Conservation (phyloP, 2,329 filamentous ascomycete genomes). For the Alternaria brassicicola region DNA sequence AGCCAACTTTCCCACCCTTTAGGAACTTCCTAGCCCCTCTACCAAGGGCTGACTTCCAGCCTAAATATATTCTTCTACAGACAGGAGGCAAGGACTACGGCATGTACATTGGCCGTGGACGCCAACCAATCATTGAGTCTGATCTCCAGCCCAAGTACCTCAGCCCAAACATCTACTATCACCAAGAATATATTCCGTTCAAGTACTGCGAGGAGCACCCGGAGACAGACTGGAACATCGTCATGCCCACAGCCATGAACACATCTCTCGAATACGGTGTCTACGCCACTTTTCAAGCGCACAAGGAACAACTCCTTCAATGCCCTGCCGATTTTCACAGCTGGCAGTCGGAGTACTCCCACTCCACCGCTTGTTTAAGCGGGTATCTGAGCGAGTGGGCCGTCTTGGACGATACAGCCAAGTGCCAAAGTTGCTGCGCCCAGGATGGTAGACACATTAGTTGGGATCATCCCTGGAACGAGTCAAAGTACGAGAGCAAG, state of each 20-base stretch:
- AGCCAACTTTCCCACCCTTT: slow-evolving; percentile 16
- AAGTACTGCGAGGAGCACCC: slow-evolving; percentile 9
- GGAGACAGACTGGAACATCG: slow-evolving; percentile 15
- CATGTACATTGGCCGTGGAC: slow-evolving; percentile 17
- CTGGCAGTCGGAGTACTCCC: slow-evolving; percentile 13
- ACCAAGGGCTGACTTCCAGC: slow-evolving; percentile 8
- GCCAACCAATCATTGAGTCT: slow-evolving; percentile 15
- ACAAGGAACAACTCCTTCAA: slow-evolving; percentile 12
- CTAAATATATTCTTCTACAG: slow-evolving; percentile 19
- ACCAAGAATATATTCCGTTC: slow-evolving; percentile 16
- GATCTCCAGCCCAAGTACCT: slow-evolving; percentile 23
- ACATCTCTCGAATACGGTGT: slow-evolving; percentile 11
- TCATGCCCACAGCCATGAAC: slow-evolving; percentile 20
- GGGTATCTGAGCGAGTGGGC: slow-evolving; percentile 23
- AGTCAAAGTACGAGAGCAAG: not conserved
- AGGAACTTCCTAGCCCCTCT: slow-evolving; percentile 14
- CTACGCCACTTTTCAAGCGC: slow-evolving; percentile 16
- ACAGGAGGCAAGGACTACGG: slow-evolving; percentile 22
- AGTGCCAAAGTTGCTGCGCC: slow-evolving; percentile 15
- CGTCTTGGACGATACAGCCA: slow-evolving; percentile 12
- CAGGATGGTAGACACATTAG: slow-evolving; percentile 4
- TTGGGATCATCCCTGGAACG: slow-evolving; percentile 17
- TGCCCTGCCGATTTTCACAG: slow-evolving; percentile 6
- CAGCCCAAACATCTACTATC: slow-evolving; percentile 21
- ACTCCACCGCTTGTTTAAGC: slow-evolving; percentile 18